phyloP scores from a whole-genome alignment of 208 protist genomes.

The Trypanosoma melophagium region DNA sequence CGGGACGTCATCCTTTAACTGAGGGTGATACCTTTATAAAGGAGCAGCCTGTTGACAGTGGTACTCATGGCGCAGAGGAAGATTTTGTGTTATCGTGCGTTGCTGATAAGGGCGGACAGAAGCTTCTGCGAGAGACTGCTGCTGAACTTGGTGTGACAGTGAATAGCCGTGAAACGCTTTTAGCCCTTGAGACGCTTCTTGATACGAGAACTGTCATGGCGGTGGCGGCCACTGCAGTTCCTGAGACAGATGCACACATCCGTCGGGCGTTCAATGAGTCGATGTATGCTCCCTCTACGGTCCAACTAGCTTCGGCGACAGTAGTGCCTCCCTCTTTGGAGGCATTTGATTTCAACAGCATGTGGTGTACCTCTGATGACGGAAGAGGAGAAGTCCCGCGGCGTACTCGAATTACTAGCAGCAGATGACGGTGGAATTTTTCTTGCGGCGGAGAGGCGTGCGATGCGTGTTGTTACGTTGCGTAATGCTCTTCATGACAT shows the following conservation, averaged over 20 bases:
- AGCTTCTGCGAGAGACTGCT: slow-evolving; percentile 1
- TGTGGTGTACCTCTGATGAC: background rate
- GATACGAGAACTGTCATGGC: background rate
- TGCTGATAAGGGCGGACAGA: background rate
- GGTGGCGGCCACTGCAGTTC: background rate
- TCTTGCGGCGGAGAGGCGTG: background rate
- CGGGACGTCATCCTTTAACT: too few species aligned
- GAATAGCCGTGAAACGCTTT: slow-evolving; percentile 2
- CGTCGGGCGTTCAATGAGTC: background rate
- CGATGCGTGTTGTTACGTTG: background rate
- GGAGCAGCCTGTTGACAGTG: background rate
- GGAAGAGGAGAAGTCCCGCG: slow-evolving; percentile 6
- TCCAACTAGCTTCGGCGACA: too few species aligned
- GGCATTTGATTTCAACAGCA: background rate
- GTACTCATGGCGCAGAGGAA: background rate
- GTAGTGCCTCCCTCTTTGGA: background rate
- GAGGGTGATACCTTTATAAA: too few species aligned
- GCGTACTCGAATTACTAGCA: slow-evolving; percentile 9
- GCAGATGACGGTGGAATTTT: slow-evolving; percentile 14
- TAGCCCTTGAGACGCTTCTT: slow-evolving; percentile 10
- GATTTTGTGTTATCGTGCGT: slow-evolving; percentile 2
- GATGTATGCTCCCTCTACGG: slow-evolving; percentile 1
- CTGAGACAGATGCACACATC: background rate
- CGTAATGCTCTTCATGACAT: background rate
- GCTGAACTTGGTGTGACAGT: slow-evolving; percentile 8